Percentiles rank a stretch among this genome's conserved stretches.
Evolutionary conservation across 352 stramenopile species (phyloP).

Genomic region (Blastocystis sp.): DNA sequence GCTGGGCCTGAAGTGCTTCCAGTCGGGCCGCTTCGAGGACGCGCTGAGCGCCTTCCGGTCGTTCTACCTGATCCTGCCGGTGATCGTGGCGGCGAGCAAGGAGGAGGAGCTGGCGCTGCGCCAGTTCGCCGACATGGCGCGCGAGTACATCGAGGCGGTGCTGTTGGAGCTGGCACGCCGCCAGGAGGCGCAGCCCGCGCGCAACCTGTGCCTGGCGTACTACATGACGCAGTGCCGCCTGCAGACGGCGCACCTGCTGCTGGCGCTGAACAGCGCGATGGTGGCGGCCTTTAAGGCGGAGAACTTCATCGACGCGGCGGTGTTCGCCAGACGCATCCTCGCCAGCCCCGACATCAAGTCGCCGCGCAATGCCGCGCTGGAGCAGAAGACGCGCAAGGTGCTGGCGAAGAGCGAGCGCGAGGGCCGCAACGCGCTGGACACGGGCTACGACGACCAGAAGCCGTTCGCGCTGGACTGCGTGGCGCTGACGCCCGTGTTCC

Average conservation of each 20-base stretch:
- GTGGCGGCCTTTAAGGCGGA: slow-evolving; percentile 97
- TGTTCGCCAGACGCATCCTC: slow-evolving; percentile 94
- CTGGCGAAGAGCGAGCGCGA: slow-evolving; percentile 97
- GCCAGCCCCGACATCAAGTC: slow-evolving; percentile 93
- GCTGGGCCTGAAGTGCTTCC: slow-evolving; percentile 91
- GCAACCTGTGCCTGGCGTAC: slow-evolving; percentile 91
- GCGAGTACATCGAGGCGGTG: slow-evolving; percentile 95
- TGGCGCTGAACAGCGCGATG: slow-evolving; percentile 98
- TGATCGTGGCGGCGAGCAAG: slow-evolving; percentile 87
- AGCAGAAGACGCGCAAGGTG: slow-evolving; percentile 91
- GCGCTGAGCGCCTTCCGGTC: slow-evolving; percentile 86
- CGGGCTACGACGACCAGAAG: slow-evolving; percentile 95
- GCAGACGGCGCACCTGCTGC: slow-evolving; percentile 91
- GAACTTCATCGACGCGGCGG: slow-evolving; percentile 97
- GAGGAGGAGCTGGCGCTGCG: slow-evolving; percentile 87
- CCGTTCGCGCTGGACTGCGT: slow-evolving; percentile 90
- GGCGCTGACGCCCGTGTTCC: slow-evolving; percentile 90
- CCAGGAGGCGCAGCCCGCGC: slow-evolving; percentile 77
- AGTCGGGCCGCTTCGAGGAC: slow-evolving; percentile 93
- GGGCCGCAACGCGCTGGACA: slow-evolving; percentile 91
- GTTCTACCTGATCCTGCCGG: slow-evolving; percentile 89
- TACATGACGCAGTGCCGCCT: slow-evolving; percentile 99
- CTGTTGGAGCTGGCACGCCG: slow-evolving; percentile 84
- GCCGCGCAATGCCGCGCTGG: slow-evolving; percentile 88
- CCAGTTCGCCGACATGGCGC: slow-evolving; percentile 88